Evolutionary conservation across 1,284 basidiomycete genomes (phyloP).

Genomic region (Moesziomyces sp.): DNA sequence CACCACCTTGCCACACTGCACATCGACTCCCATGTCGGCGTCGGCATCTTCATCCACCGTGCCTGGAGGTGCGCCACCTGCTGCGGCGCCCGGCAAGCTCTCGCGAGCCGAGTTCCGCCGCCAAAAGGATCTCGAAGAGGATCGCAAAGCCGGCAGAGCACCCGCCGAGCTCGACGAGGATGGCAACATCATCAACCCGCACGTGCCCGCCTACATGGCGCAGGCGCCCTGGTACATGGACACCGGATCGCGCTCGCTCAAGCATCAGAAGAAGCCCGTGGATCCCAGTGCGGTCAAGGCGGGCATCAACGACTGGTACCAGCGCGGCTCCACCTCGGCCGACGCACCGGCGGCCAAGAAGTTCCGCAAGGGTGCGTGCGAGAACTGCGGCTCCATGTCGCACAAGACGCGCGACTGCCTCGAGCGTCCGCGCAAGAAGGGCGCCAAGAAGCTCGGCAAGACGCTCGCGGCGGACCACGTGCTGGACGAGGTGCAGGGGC

Average conservation of each 20-base stretch:
- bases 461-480: slow-evolving; percentile 92
- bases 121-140: slow-evolving; percentile 93
- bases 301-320: slow-evolving; percentile 90
- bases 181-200: slow-evolving; percentile 94
- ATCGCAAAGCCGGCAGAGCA: slow-evolving; percentile 93
- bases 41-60: slow-evolving; percentile 8
- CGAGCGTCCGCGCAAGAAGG: slow-evolving; percentile 93
- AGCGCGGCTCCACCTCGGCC: slow-evolving; percentile 75
- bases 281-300: slow-evolving; percentile 74
- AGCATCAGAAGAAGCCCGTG: slow-evolving; percentile 82
- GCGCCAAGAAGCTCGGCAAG: slow-evolving; percentile 90
- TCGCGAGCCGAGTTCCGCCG: slow-evolving; percentile 91
- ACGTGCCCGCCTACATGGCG: slow-evolving; percentile 79
- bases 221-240: slow-evolving; percentile 99
- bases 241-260: slow-evolving; percentile 83
- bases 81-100: slow-evolving; percentile 76
- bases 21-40: slow-evolving; percentile 63
- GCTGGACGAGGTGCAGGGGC: slow-evolving; percentile 77
- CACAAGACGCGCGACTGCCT: slow-evolving; percentile 92
- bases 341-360: slow-evolving; percentile 77
- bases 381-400: slow-evolving; percentile 97
- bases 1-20: slow-evolving; percentile 2
- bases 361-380: slow-evolving; percentile 96
- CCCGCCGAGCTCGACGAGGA: slow-evolving; percentile 93
- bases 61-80: slow-evolving; percentile 33